phyloP scores from a whole-genome alignment of 2,329 filamentous ascomycete species.

The Aspergillus sp. region DNA sequence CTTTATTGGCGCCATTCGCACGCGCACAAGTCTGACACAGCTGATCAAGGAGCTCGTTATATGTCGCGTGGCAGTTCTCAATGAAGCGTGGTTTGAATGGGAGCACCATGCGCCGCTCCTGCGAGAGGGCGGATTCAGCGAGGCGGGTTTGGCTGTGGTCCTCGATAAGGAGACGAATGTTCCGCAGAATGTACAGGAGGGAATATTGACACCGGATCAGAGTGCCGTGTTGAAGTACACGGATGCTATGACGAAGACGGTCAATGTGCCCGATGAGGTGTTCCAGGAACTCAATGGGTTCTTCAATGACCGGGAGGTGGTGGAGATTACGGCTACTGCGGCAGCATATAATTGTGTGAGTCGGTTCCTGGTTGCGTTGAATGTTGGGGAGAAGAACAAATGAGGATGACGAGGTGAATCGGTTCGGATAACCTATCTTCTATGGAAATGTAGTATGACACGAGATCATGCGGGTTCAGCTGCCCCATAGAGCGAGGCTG shows the following conservation, averaged over 20 bases:
- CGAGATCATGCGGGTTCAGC: background rate
- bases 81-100: conserved; percentile 85
- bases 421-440: background rate
- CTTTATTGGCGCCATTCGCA: conserved; percentile 56
- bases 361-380: conserved; percentile 75
- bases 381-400: conserved; percentile 53
- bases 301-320: conserved; percentile 69
- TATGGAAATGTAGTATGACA: background rate
- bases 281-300: conserved; percentile 61
- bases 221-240: conserved; percentile 70
- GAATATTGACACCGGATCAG: conserved; percentile 56
- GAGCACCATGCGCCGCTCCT: conserved; percentile 74
- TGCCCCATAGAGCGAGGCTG: too few relatives aligned
- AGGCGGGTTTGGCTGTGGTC: conserved; percentile 39
- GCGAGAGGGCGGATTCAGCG: conserved; percentile 54
- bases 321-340: conserved; percentile 77
- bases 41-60: conserved; percentile 73
- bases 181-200: conserved; percentile 21
- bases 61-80: conserved; percentile 75
- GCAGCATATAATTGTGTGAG: conserved; percentile 84
- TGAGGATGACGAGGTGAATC: conserved; percentile 1
- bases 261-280: conserved; percentile 65
- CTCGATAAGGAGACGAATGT: conserved; percentile 30
- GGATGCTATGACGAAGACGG: conserved; percentile 78
- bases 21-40: conserved; percentile 48